Evolutionary conservation across 192 early-diverging fungal genomes (phyloP).

Genomic region (Backusella australiensis): DNA sequence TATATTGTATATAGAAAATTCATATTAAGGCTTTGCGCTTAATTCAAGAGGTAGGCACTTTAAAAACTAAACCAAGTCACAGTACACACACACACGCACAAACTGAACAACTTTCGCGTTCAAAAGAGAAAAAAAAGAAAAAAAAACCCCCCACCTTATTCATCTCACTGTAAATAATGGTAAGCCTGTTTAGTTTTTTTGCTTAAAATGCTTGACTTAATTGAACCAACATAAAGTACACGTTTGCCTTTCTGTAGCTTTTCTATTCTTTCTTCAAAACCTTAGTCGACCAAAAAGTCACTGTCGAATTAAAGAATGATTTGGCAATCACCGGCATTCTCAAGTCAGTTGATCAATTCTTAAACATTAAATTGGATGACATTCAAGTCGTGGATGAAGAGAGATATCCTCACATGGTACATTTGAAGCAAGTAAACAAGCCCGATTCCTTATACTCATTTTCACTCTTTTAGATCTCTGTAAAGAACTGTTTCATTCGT

Average conservation of each 20-base stretch:
- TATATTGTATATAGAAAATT: no score
- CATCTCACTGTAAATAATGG: background rate
- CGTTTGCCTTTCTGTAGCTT: constrained; percentile 53
- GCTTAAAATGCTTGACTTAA: background rate
- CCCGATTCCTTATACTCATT: background rate
- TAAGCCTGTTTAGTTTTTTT: background rate
- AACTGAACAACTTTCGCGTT: background rate
- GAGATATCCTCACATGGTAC: constrained; percentile 96
- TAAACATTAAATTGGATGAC: constrained; percentile 98
- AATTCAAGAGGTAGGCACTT: no score
- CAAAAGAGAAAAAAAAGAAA: background rate
- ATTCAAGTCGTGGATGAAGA: constrained; percentile 82
- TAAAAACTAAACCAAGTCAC: background rate
- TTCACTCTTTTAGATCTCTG: constrained; percentile 63
- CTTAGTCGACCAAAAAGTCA: constrained; percentile 90
- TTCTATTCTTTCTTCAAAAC: constrained; percentile 99
- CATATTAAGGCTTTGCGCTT: no score
- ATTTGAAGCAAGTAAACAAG: background rate
- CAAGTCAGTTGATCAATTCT: constrained; percentile 98
- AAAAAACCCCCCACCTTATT: background rate
- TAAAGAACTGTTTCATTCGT: constrained; percentile 99
- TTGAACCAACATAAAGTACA: background rate
- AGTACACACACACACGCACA: background rate
- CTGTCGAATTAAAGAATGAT: constrained; percentile 99
- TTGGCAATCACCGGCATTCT: constrained; percentile 88